These are phyloP conservation scores for Phytophthora chlamydospora DNA, from an alignment of 352 stramenopile species.

Conservation along the genomic window DNA sequence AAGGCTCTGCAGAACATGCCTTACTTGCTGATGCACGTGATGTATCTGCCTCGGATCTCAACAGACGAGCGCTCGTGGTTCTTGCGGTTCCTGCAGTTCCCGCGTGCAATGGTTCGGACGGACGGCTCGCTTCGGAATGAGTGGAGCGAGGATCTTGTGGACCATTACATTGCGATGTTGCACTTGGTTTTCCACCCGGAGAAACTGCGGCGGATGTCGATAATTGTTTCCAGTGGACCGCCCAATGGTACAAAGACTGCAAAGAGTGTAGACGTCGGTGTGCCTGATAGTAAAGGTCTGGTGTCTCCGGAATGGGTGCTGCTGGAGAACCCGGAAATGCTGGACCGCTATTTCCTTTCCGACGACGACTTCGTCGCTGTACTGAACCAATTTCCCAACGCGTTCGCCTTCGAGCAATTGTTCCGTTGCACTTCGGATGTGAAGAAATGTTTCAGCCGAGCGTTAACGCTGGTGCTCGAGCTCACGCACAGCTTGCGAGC, in stretches of 20 bases:
- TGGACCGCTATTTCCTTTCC: conserved; percentile 82
- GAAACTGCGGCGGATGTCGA: conserved; percentile 73
- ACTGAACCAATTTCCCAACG: conserved; percentile 87
- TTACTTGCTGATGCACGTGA: conserved; percentile 84
- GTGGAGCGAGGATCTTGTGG: conserved; percentile 84
- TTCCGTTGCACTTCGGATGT: conserved; percentile 72
- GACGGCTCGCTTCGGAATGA: conserved; percentile 60
- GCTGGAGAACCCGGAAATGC: conserved; percentile 80
- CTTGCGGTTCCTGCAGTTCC: conserved; percentile 83
- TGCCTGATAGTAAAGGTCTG: conserved; percentile 40
- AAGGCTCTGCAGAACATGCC: conserved; percentile 80
- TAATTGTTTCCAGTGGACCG: conserved; percentile 72
- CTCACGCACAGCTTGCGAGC: conserved; percentile 69
- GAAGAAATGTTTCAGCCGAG: conserved; percentile 82
- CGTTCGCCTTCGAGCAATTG: conserved; percentile 80
- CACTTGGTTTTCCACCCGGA: conserved; percentile 89
- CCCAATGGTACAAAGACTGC: conserved; percentile 29
- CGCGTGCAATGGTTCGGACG: conserved; percentile 60
- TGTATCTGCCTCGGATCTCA: conserved; percentile 84
- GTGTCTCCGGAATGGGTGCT: conserved; percentile 83
- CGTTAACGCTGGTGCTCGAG: conserved; percentile 76
- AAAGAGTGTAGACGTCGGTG: conserved; percentile 33
- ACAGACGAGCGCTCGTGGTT: conserved; percentile 84
- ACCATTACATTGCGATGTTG: conserved; percentile 88
- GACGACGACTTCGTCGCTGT: conserved; percentile 88